These are phyloP conservation scores for Moricandia moricandioides DNA, from an alignment of 345 rosid species.

Conservation along the genomic window DNA sequence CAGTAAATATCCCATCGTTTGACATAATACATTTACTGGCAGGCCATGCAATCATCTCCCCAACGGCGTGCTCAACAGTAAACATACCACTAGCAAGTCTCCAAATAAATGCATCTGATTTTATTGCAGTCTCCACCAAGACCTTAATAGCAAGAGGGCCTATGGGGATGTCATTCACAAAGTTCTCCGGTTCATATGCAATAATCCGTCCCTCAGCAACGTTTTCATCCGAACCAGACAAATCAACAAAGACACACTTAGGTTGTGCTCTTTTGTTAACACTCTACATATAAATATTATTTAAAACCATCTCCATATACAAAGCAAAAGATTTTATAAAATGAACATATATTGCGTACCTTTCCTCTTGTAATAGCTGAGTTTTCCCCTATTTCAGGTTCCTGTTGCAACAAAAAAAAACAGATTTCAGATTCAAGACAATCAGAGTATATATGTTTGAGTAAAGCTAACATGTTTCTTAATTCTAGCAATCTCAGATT, in stretches of 20 bases:
- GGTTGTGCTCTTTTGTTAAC: not conserved
- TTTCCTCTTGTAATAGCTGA: not conserved
- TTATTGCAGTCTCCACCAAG: not conserved
- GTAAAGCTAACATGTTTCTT: not conserved
- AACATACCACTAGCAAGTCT: not conserved
- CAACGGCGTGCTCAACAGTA: not conserved
- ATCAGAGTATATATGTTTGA: not conserved
- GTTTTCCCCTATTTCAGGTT: conserved; percentile 1
- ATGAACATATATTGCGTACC: not conserved
- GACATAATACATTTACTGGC: not conserved
- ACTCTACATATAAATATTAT: not conserved
- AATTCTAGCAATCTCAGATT: not conserved
- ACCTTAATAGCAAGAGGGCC: not conserved
- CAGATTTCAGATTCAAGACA: too few species aligned
- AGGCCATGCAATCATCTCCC: not conserved
- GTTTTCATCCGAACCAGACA: not conserved
- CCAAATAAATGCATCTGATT: not conserved
- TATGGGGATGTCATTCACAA: not conserved
- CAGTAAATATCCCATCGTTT: fast-evolving
- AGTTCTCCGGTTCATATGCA: not conserved
- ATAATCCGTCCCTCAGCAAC: not conserved
- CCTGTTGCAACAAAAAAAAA: not conserved
- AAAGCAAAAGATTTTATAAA: not conserved
- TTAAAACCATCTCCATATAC: not conserved
- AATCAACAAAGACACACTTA: not conserved